Base-by-base conservation (phyloP, 2,329 filamentous ascomycete species). In the Fusarium tupiense region DNA sequence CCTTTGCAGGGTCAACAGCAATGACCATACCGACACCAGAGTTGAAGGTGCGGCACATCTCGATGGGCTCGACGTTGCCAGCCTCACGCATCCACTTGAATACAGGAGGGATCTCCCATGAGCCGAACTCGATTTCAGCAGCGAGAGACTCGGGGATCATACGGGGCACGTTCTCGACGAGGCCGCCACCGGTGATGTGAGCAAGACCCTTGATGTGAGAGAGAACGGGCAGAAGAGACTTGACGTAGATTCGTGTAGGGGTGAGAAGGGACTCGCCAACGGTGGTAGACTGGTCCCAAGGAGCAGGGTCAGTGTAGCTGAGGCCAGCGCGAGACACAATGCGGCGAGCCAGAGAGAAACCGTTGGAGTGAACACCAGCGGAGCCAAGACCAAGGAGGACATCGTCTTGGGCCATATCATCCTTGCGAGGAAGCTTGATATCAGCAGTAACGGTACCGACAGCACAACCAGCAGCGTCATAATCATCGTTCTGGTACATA, bases 11-110 rank as follows among this genome's bases (percentile, higher is more conserved):
- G 35, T 89, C 89, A 6, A 98, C 94, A 10, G 95, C 94, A 37
- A 95, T 87, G 11, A 98, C 93, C 95, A 99, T 98, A 53, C 96
- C 96, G 50, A 99, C 86, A 58, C 96, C 96, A 13, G 93, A 95
- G 86, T 99, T 99, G 89, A 98, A 98, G 5, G 95, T 96, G 66
- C 95, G 89, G 59, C 92, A 94, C 89, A 98, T 97, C 85, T 99
- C 96, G 16, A 86, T 80, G 4, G 91, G 87, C 61, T 88, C 89
- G 38, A 98, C 91, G 69, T 93, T 92, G n/a, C 90, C 91, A 8
- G 86, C 85, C 70, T 82, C 83, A 85, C 95, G 94, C 78, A 99
- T 88, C 96, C 96, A 99, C 79, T 88, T 88, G 85, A 98, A 96
- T 9, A 98, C 93, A 3, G 89, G 85, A 1, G 93, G 94, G 49